These are phyloP conservation scores for Psilocybe azurescens DNA, from an alignment of 768 basidiomycete genomes.

Conservation along the genomic window DNA sequence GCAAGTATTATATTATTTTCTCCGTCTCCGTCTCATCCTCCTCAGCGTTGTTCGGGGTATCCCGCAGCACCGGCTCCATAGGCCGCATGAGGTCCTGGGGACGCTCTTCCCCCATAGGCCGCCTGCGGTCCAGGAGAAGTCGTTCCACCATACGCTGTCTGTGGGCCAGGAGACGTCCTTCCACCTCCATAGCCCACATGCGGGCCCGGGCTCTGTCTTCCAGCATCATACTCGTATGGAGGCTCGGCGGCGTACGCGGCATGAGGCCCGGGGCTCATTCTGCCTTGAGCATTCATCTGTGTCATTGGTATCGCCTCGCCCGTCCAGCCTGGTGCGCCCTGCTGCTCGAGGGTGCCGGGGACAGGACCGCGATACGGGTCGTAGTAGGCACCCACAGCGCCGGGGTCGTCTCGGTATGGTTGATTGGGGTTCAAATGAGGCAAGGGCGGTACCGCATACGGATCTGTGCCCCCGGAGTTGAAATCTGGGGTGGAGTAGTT, in stretches of 20 bases:
- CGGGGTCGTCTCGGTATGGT: constrained; percentile 79
- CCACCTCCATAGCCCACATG: constrained; percentile 37
- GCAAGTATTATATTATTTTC: constrained; percentile 12
- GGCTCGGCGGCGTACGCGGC: constrained; percentile 28
- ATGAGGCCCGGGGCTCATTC: constrained; percentile 48
- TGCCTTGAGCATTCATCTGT: constrained; percentile 48
- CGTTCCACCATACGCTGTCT: constrained; percentile 35
- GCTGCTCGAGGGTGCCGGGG: constrained; percentile 64
- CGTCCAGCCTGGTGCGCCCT: constrained; percentile 40
- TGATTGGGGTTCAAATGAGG: constrained; percentile 81
- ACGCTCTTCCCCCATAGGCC: constrained; percentile 44
- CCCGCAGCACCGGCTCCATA: constrained; percentile 29
- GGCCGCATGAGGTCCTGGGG: constrained; percentile 53
- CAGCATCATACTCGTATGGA: constrained; percentile 30
- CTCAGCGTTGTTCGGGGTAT: background rate
- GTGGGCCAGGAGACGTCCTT: constrained; percentile 37
- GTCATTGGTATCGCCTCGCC: constrained; percentile 80
- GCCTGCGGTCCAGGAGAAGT: constrained; percentile 47
- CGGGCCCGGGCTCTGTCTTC: constrained; percentile 34
- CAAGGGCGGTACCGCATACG: constrained; percentile 83
- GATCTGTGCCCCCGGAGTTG: constrained; percentile 55
- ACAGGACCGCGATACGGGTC: constrained; percentile 86
- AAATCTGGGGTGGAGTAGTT: constrained; percentile 59
- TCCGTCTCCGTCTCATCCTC: background rate
- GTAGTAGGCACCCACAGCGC: constrained; percentile 55